Evolutionary conservation across 2,329 filamentous ascomycete genomes (phyloP).

Genomic region (Xylariaceae sp.): DNA sequence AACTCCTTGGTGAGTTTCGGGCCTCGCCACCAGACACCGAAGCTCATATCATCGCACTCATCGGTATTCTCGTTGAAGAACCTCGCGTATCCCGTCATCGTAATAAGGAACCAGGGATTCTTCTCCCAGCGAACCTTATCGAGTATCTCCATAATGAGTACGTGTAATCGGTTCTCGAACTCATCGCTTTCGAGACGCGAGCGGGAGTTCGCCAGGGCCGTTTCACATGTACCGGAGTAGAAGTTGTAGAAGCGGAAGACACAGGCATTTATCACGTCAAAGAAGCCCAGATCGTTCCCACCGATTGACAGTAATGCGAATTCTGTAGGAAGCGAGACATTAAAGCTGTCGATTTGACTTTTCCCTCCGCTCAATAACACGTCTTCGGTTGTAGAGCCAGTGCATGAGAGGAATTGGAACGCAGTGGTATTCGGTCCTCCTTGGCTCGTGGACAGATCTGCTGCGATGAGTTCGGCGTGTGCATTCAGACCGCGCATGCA

Average conservation of each 20-base stretch:
- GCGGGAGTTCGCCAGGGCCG: conserved; percentile 35
- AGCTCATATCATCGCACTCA: conserved; percentile 40
- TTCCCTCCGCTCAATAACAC: conserved; percentile 33
- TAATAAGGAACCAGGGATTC: conserved; percentile 38
- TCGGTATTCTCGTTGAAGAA: conserved; percentile 45
- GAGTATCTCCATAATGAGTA: conserved; percentile 41
- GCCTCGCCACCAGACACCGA: conserved; percentile 44
- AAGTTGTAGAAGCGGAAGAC: conserved; percentile 48
- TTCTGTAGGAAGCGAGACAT: conserved; percentile 34
- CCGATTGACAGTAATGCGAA: conserved; percentile 46
- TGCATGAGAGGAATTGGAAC: conserved; percentile 46
- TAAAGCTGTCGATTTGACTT: conserved; percentile 41
- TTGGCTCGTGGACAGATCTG: conserved; percentile 32
- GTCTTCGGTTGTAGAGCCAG: conserved; percentile 40
- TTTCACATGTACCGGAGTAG: conserved; percentile 43
- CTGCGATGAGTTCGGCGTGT: conserved; percentile 39
- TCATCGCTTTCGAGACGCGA: conserved; percentile 31
- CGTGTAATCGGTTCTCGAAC: conserved; percentile 37
- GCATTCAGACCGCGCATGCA: conserved; percentile 41
- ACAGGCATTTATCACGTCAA: conserved; percentile 47
- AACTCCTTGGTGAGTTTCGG: conserved; percentile 38
- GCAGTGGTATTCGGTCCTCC: conserved; percentile 25
- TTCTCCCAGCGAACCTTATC: conserved; percentile 43
- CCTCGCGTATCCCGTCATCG: conserved; percentile 45
- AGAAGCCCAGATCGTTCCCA: conserved; percentile 48